A percentile compares a stretch with the other conserved stretches of the same genome.
Evolutionary conservation across 2,329 filamentous ascomycete species (phyloP).

Genomic region (Knufia fluminis): DNA sequence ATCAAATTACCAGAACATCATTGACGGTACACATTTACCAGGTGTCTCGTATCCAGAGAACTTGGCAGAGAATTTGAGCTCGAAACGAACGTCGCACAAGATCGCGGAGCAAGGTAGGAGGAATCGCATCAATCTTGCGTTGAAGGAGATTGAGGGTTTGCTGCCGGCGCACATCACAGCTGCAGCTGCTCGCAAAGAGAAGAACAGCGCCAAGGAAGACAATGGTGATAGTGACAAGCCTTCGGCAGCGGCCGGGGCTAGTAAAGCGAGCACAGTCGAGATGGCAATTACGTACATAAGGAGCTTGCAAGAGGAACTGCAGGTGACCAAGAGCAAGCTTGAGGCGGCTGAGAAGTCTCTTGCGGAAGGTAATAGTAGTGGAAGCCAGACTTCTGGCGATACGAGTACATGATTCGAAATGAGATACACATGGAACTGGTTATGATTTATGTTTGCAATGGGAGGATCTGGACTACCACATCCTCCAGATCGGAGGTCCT

Average conservation of each 20-base stretch:
- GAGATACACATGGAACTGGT: background rate
- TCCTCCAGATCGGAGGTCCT: too few species aligned
- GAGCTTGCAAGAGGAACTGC: slow-evolving; percentile 64
- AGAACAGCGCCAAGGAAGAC: slow-evolving; percentile 22
- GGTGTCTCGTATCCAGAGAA: slow-evolving; percentile 86
- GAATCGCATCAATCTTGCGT: slow-evolving; percentile 87
- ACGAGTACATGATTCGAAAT: background rate
- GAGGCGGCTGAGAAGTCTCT: slow-evolving; percentile 57
- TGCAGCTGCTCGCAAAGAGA: slow-evolving; percentile 29
- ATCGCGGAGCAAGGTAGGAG: slow-evolving; percentile 92
- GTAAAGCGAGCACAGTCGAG: slow-evolving; percentile 96
- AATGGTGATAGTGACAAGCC: slow-evolving; percentile 35
- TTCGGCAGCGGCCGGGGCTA: slow-evolving; percentile 52
- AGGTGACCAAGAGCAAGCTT: slow-evolving; percentile 54
- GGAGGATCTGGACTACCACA: background rate
- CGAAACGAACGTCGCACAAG: slow-evolving; percentile 95
- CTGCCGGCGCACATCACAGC: slow-evolving; percentile 53
- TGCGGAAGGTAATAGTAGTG: slow-evolving; percentile 20
- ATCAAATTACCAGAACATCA: slow-evolving; percentile 95
- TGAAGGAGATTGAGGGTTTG: slow-evolving; percentile 82
- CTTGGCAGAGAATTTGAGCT: slow-evolving; percentile 85
- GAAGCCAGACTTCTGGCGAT: slow-evolving; percentile 13
- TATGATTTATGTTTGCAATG: background rate
- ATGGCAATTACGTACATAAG: slow-evolving; percentile 94
- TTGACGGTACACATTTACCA: slow-evolving; percentile 84